Evolutionary conservation across 352 stramenopile genomes (phyloP).

Genomic region (Globisporangium alternatum): DNA sequence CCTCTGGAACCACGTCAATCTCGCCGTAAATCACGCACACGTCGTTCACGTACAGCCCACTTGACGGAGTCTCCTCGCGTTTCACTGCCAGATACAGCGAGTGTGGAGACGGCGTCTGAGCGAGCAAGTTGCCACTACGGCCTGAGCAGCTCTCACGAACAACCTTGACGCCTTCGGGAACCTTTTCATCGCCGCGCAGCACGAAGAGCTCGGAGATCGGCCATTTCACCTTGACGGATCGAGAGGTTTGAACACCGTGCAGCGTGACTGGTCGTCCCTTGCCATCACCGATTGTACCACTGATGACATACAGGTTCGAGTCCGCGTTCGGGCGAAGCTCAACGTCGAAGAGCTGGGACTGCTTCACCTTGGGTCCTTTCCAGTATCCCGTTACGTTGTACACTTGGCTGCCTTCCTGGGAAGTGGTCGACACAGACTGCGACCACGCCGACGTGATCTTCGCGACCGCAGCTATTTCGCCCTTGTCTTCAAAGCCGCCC

Average conservation of each 20-base stretch:
- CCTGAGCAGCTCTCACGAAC: slow-evolving; percentile 70
- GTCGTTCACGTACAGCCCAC: slow-evolving; percentile 57
- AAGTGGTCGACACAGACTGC: slow-evolving; percentile 20
- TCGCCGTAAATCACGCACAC: slow-evolving; percentile 85
- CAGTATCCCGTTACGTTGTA: slow-evolving; percentile 73
- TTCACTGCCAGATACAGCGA: slow-evolving; percentile 76
- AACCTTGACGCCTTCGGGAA: slow-evolving; percentile 68
- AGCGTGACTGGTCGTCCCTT: slow-evolving; percentile 51
- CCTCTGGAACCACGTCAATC: slow-evolving; percentile 78
- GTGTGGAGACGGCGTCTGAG: slow-evolving; percentile 67
- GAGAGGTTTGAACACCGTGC: slow-evolving; percentile 58
- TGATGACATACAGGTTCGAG: slow-evolving; percentile 40
- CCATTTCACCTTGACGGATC: slow-evolving; percentile 64
- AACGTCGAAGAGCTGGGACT: slow-evolving; percentile 73
- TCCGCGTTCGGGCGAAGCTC: slow-evolving; percentile 45
- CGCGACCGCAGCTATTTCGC: slow-evolving; percentile 57
- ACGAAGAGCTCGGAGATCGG: slow-evolving; percentile 74
- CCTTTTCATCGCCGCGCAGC: slow-evolving; percentile 65
- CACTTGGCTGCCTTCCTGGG: slow-evolving; percentile 21
- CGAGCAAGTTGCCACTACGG: slow-evolving; percentile 65
- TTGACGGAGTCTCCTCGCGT: slow-evolving; percentile 43
- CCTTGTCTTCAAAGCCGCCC: slow-evolving; percentile 69
- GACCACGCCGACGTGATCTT: slow-evolving; percentile 44
- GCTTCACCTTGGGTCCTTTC: slow-evolving; percentile 66
- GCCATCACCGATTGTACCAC: slow-evolving; percentile 69